Evolutionary conservation across 441 rosid species (phyloP).

Genomic region (Macaranga tanarius): DNA sequence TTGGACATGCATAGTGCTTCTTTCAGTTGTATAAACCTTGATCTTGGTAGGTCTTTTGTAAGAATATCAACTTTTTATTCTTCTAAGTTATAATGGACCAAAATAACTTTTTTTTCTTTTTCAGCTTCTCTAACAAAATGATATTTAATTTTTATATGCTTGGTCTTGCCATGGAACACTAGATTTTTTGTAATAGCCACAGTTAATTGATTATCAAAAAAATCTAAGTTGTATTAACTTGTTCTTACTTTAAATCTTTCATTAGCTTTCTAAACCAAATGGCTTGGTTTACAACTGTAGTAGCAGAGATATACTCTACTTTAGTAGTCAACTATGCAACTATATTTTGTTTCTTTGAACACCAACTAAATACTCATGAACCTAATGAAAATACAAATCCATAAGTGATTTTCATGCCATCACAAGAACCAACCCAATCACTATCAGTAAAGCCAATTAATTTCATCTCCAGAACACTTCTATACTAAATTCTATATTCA

Average conservation of each 20-base stretch:
- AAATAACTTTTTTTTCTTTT: background rate
- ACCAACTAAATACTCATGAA: background rate
- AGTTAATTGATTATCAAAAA: background rate
- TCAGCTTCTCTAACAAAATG: background rate
- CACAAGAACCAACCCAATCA: background rate
- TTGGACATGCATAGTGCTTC: background rate
- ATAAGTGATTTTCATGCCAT: background rate
- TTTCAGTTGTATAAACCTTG: background rate
- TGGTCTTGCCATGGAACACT: background rate
- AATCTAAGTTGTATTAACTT: background rate
- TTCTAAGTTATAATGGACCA: background rate
- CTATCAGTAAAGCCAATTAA: background rate
- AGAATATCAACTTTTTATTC: too few species aligned
- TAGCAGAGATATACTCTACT: background rate
- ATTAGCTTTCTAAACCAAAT: background rate
- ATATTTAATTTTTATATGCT: background rate
- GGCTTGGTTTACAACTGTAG: background rate
- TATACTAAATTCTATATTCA: background rate
- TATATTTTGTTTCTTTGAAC: background rate
- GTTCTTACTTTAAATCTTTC: background rate
- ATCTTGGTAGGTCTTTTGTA: background rate
- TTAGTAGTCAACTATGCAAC: background rate
- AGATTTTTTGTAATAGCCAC: background rate
- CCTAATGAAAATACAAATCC: background rate
- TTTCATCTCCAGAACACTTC: background rate